Conservation (phyloP, 805 yeast genomes). For the Schwanniomyces occidentalis region DNA sequence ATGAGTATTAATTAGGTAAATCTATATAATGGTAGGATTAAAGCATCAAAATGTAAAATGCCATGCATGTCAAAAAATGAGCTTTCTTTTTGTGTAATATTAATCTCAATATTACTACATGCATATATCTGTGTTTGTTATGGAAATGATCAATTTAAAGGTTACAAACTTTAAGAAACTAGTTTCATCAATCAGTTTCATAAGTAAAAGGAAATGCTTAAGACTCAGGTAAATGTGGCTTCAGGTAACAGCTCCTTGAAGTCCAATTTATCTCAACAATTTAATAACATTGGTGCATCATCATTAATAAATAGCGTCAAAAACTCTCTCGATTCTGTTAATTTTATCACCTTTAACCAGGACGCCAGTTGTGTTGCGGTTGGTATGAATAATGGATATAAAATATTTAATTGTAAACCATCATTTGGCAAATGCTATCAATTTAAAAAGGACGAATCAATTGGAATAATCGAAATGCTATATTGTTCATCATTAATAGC, state of each 20-base stretch:
- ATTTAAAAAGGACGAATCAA: conserved; percentile 46
- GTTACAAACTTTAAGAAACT: too few relatives aligned
- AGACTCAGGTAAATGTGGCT: not conserved
- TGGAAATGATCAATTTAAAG: too few relatives aligned
- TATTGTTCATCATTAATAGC: conserved; percentile 87
- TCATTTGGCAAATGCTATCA: conserved; percentile 32
- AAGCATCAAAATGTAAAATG: too few relatives aligned
- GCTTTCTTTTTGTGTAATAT: too few relatives aligned
- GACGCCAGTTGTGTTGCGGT: conserved; percentile 81
- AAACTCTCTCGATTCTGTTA: conserved; percentile 27
- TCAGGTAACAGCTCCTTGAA: conserved; percentile 1
- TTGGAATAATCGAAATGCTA: conserved; percentile 83
- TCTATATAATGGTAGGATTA: too few relatives aligned
- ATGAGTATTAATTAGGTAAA: too few relatives aligned
- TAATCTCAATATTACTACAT: too few relatives aligned
- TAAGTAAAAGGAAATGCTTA: too few relatives aligned
- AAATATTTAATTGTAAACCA: conserved; percentile 76
- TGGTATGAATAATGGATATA: conserved; percentile 64
- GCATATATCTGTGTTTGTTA: too few relatives aligned
- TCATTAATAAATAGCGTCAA: conserved; percentile 10
- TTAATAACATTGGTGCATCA: conserved; percentile 10
- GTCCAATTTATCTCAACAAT: conserved; percentile 1
- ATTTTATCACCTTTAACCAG: conserved; percentile 71
- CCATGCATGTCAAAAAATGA: too few relatives aligned
- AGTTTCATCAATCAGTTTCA: too few relatives aligned